A percentile compares a stretch with the other conserved stretches of the same genome.
These are phyloP conservation scores for Solidago caesia DNA, from an alignment of 129 eudicot species.

Conservation along the genomic window DNA sequence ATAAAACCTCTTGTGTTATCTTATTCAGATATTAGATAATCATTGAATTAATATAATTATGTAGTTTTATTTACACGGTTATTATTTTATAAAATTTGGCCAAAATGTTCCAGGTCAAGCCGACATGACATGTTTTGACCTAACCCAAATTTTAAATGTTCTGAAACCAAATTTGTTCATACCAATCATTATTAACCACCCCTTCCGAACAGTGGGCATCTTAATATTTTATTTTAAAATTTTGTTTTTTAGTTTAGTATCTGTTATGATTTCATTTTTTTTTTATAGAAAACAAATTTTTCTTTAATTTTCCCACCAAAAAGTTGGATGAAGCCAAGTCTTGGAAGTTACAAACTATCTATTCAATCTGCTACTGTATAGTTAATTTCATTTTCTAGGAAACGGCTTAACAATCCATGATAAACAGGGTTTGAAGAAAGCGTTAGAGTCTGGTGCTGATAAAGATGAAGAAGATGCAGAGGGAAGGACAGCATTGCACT, in stretches of 20 bases:
- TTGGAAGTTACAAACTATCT: background rate
- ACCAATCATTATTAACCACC: too few species aligned
- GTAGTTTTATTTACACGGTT: background rate
- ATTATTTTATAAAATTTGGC: background rate
- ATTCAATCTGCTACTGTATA: background rate
- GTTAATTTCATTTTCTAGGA: background rate
- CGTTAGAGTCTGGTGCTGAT: conserved; percentile 79
- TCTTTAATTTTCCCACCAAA: too few species aligned
- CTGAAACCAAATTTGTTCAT: too few species aligned
- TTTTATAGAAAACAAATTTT: too few species aligned
- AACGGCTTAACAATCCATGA: conserved; percentile 13
- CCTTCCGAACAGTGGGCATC: too few species aligned
- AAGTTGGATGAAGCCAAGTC: too few species aligned
- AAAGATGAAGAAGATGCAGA: conserved; percentile 95
- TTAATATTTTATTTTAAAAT: too few species aligned
- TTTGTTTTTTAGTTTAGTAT: too few species aligned
- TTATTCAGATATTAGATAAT: background rate
- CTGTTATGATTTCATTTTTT: too few species aligned
- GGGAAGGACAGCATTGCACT: conserved; percentile 96
- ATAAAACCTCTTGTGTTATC: background rate
- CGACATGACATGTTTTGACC: too few species aligned
- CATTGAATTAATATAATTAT: background rate
- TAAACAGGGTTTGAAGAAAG: conserved; percentile 72
- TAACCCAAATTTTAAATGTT: too few species aligned
- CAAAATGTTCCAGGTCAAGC: too few species aligned